Base-by-base conservation (phyloP, 768 basidiomycete genomes). In the Boletus vermiculosoides region DNA sequence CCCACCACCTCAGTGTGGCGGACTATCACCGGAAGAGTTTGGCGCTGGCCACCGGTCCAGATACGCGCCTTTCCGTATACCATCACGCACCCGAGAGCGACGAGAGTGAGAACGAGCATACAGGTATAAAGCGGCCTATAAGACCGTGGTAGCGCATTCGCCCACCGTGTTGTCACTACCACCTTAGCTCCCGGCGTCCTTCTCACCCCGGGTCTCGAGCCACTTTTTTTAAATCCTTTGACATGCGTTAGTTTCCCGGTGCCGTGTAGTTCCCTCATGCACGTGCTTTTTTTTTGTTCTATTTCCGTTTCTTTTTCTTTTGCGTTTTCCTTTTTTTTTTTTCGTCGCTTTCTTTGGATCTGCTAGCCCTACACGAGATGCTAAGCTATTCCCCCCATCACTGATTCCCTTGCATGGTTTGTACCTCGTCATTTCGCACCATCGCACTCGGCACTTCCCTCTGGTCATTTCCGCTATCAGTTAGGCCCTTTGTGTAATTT, bases 141-240 rank as follows among this genome's bases (percentile, higher is more conserved):
- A 69, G 81, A 37, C 80, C 80, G 58, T 82, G 81, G 81, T 81
- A 69, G 70, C 18, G 5, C 48, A 30, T 40, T 45, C 20, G 40
- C 39, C 40, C 16, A 30, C 33, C 20, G 44, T 30, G 42, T 23
- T 50, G 30, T 45, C 33, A 3, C 30, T 22, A 15, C 1, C 4
- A 22, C 23, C 18, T 20, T 20, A 20, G 34, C 30, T 54, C 34
- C 20, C 47, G 36, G 22, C 31, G 4, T 51, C 10, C n/a, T 31
- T 34, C 13, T 22, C 36, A 25, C 30, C 16, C 41, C 5, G n/a
- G 44, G 28, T 39, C 10, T 44, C 23, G 22, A 49, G 20, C 33
- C 18, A 20, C 41, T 31, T 30, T 36, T 41, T 31, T 45, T 44
- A 25, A 50, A 20, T n/a, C 22, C 34, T 3, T 28, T 28, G 45